Evolutionary conservation across 1,139 yeast genomes (phyloP).

Genomic region (Meyerozyma smithsonii): DNA sequence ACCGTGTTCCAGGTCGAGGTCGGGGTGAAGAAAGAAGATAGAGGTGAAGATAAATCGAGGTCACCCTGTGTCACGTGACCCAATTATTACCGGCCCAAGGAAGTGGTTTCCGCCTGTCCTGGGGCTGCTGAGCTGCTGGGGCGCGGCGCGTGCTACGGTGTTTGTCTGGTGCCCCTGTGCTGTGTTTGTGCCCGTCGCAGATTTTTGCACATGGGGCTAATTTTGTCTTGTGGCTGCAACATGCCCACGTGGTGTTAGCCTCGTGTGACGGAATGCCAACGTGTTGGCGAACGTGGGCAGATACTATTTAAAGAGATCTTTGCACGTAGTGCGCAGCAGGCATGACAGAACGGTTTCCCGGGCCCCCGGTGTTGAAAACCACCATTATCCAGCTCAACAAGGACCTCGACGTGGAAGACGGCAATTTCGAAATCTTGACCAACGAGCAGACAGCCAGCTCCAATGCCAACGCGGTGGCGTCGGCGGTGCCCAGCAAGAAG

Average conservation of each 20-base stretch:
- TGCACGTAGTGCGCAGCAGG: neutral
- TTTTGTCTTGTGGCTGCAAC: neutral
- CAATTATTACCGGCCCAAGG: no score
- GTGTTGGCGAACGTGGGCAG: slow-evolving; percentile 4
- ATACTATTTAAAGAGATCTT: slow-evolving; percentile 1
- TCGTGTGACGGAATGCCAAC: slow-evolving; percentile 3
- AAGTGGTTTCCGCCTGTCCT: neutral
- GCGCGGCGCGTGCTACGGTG: neutral
- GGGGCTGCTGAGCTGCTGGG: neutral
- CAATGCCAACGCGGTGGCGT: slow-evolving; percentile 4
- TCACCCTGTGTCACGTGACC: no score
- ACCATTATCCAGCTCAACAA: slow-evolving; percentile 58
- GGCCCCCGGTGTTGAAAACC: slow-evolving; percentile 59
- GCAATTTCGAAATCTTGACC: slow-evolving; percentile 39
- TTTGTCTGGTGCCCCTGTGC: neutral
- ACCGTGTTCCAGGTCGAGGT: neutral
- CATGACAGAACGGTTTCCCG: slow-evolving; percentile 28
- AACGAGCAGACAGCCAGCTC: slow-evolving; percentile 23
- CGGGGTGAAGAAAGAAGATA: no score
- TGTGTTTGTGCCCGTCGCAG: no score
- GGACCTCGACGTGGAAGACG: slow-evolving; percentile 39
- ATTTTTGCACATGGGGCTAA: slow-evolving; percentile 2
- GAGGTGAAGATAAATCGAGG: no score
- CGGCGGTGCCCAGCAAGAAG: slow-evolving; percentile 23
- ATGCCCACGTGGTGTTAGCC: slow-evolving; percentile 3